These are phyloP conservation scores for Serendipita indica DNA, from an alignment of 768 basidiomycete genomes.

Conservation along the genomic window DNA sequence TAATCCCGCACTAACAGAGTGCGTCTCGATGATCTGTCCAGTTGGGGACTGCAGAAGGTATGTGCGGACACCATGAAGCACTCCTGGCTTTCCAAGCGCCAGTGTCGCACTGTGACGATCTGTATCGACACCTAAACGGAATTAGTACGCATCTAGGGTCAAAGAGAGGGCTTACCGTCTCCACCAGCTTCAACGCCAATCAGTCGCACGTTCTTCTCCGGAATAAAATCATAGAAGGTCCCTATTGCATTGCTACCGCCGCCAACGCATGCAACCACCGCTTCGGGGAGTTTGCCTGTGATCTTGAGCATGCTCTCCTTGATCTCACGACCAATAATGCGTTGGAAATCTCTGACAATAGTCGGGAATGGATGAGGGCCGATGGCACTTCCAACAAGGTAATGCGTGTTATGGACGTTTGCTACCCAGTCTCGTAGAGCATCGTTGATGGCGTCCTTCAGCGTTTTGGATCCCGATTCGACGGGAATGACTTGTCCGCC, in stretches of 20 bases:
- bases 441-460: slow-evolving; percentile 98
- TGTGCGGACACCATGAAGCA: slow-evolving; percentile 90
- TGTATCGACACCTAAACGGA: slow-evolving; percentile 53
- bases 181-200: slow-evolving; percentile 97
- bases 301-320: slow-evolving; percentile 62
- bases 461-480: slow-evolving; percentile 79
- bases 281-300: slow-evolving; percentile 81
- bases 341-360: slow-evolving; percentile 95
- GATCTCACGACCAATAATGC: slow-evolving; percentile 88
- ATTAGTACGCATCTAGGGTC: background rate
- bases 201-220: slow-evolving; percentile 68
- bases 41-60: slow-evolving; percentile 79
- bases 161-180: slow-evolving; percentile 47
- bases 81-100: slow-evolving; percentile 79
- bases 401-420: slow-evolving; percentile 85
- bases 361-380: slow-evolving; percentile 99
- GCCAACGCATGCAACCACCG: slow-evolving; percentile 91
- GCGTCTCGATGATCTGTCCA: slow-evolving; percentile 94
- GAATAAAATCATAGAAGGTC: slow-evolving; percentile 93
- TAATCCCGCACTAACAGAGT: slow-evolving; percentile 90
- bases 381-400: slow-evolving; percentile 92
- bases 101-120: slow-evolving; percentile 86
- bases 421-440: slow-evolving; percentile 99
- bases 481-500: slow-evolving; percentile 93
- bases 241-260: slow-evolving; percentile 98